These are phyloP conservation scores for Capronia americana DNA, from an alignment of 2,329 filamentous ascomycete species.

Conservation along the genomic window DNA sequence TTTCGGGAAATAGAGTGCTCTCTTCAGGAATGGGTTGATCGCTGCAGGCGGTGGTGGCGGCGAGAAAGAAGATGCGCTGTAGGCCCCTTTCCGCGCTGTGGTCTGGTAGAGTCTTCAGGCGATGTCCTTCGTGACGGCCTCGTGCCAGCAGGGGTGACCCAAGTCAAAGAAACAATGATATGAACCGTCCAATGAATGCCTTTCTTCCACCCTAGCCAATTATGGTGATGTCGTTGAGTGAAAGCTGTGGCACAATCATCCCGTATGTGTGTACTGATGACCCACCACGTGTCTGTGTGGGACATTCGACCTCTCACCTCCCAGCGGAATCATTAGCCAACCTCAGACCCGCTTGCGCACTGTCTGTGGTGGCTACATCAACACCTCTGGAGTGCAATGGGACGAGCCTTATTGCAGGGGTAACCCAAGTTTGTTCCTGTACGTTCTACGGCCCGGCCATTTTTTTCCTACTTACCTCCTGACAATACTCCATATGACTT, in stretches of 20 bases:
- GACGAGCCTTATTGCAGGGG: neutral
- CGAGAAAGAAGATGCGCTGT: neutral
- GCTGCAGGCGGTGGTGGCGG: neutral
- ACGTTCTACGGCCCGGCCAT: too few species aligned
- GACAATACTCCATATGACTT: neutral
- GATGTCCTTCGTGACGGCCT: neutral
- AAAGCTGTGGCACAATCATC: neutral
- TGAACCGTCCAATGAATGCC: neutral
- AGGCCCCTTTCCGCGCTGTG: neutral
- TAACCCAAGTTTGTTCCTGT: neutral
- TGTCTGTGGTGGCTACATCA: neutral
- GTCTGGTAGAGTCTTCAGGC: neutral
- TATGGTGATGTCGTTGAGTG: neutral
- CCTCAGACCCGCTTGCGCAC: neutral
- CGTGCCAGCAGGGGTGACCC: neutral
- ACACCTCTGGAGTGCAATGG: neutral
- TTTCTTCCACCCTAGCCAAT: neutral
- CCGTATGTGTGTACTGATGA: neutral
- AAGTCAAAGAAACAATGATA: neutral
- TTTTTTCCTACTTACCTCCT: too few species aligned
- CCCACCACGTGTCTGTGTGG: neutral
- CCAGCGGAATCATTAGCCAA: neutral
- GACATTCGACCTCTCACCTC: neutral
- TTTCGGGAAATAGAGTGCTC: neutral
- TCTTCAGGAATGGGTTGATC: neutral